Percentiles rank a stretch among this genome's conserved stretches.
Evolutionary conservation across 2,329 filamentous ascomycete genomes (phyloP).

Genomic region (Xylaria sp.): DNA sequence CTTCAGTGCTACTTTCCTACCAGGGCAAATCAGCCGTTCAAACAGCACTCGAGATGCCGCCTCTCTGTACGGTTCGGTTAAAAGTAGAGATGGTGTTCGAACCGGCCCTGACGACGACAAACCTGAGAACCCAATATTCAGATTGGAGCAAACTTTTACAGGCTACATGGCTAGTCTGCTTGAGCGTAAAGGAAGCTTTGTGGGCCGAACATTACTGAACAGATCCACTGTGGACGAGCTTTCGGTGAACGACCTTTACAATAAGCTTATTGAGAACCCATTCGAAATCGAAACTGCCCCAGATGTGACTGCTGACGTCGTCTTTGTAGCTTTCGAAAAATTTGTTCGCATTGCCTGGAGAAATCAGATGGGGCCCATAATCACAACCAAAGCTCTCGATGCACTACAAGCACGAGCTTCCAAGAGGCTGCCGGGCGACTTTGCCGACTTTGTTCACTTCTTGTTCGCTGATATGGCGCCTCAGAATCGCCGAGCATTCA

Average conservation of each 20-base stretch:
- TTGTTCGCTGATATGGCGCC: constrained; percentile 74
- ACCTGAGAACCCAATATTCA: constrained; percentile 74
- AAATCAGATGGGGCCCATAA: constrained; percentile 86
- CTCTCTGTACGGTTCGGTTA: constrained; percentile 67
- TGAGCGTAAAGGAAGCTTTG: constrained; percentile 85
- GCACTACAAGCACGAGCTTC: constrained; percentile 77
- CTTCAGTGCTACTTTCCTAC: constrained; percentile 54
- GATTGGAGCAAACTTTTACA: constrained; percentile 85
- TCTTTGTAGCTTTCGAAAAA: constrained; percentile 94
- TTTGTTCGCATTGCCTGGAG: constrained; percentile 90
- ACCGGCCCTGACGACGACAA: constrained; percentile 61
- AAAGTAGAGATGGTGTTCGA: constrained; percentile 59
- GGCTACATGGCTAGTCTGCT: constrained; percentile 86
- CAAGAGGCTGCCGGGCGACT: constrained; percentile 77
- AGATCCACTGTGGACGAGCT: constrained; percentile 79
- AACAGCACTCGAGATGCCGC: constrained; percentile 59
- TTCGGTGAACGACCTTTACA: constrained; percentile 89
- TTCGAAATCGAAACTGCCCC: constrained; percentile 79
- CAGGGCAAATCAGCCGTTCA: constrained; percentile 56
- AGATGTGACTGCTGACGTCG: constrained; percentile 81
- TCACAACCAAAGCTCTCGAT: constrained; percentile 76
- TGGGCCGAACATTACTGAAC: constrained; percentile 79
- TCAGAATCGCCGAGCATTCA: constrained; percentile 80
- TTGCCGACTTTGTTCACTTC: constrained; percentile 74
- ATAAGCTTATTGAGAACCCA: constrained; percentile 84